Evolutionary conservation across 2,329 filamentous ascomycete species (phyloP), one percentile per base, ranked within the genome.

Genomic region (Colletotrichum coccodes): DNA sequence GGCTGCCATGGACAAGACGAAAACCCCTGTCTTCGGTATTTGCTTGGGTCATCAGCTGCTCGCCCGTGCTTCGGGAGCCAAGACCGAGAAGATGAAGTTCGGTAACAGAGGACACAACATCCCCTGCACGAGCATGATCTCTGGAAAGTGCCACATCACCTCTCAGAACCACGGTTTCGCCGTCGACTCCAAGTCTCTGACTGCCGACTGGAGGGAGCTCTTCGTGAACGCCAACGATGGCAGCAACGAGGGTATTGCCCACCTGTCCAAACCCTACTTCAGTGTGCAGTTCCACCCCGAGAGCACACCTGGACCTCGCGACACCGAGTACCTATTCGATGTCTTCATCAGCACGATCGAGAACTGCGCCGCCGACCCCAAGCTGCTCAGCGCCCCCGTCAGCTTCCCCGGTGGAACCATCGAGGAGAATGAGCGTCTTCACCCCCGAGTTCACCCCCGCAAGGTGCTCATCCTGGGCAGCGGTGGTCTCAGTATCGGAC

Each of bases 241-340:
- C 75, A 98, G 94, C 82, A 99, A 99, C 81, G 96, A 99, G 84
- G 96, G 96, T 82, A 98, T 99, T 77, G 92, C 95, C 81, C 94
- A 98, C 80, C 84, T 88, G 56, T 89, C 85, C 79, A 92, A 91
- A 76, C 96, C 96, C 59, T 97, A 95, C 84, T 99, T 99, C 87
- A 98, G 94, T 85, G 96, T 98, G n/a, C 96, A 99, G 79, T 99
- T 99, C 84, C 96, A 99, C 78, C 96, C 96, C 0, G 96, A 99
- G 82, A 97, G 95, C 85, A 97, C 94, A 1, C 96, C 96, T 3
- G 96, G 96, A 66, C 96, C 96, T 59, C 90, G 94, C 40, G 96
- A 99, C 79, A 99, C 96, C 32, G 96, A 99, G 80, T 98, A 93
- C 78, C 87, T 99, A 30, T 99, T 99, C 73, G 95, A 99, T 80